Percentiles rank a stretch among this genome's conserved stretches.
phyloP scores from a whole-genome alignment of 352 stramenopile species.

The Blastocystis sp. region DNA sequence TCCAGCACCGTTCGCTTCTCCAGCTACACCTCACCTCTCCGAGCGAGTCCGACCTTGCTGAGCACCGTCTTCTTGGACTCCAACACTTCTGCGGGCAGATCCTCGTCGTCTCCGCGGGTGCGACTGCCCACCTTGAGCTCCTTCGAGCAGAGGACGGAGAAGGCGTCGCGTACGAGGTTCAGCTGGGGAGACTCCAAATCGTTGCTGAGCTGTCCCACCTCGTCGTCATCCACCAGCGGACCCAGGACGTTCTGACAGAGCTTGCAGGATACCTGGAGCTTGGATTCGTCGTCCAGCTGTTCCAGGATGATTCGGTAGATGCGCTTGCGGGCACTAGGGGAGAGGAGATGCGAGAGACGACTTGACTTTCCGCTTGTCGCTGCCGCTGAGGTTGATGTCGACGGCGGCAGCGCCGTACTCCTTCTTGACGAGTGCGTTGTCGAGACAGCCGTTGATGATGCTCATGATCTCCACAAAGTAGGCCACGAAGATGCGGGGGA shows the following conservation, averaged over 20 bases:
- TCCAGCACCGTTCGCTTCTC: constrained; percentile 50
- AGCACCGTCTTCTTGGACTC: constrained; percentile 50
- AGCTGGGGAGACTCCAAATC: neutral
- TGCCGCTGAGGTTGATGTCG: constrained; percentile 31
- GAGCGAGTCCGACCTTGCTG: neutral
- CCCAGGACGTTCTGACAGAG: constrained; percentile 42
- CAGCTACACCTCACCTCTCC: constrained; percentile 1
- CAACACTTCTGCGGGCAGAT: constrained; percentile 6
- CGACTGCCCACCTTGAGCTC: constrained; percentile 32
- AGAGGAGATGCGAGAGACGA: neutral
- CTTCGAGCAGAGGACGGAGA: constrained; percentile 40
- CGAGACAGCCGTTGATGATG: constrained; percentile 36
- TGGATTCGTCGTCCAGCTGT: constrained; percentile 24
- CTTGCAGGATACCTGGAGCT: constrained; percentile 37
- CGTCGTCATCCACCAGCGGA: constrained; percentile 25
- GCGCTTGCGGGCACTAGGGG: neutral
- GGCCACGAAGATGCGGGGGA: constrained; percentile 37
- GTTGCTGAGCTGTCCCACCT: neutral
- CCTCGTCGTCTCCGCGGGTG: constrained; percentile 23
- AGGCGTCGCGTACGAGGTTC: constrained; percentile 33
- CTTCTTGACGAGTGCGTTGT: constrained; percentile 29
- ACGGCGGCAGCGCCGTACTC: constrained; percentile 16
- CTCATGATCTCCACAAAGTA: constrained; percentile 54
- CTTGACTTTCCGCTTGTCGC: constrained; percentile 34
- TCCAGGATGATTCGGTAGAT: constrained; percentile 48